A percentile compares a stretch with the other conserved stretches of the same genome.
Conservation (phyloP, 2,329 filamentous ascomycete genomes). For the Ophiocordyceps camponoti-saundersi region DNA sequence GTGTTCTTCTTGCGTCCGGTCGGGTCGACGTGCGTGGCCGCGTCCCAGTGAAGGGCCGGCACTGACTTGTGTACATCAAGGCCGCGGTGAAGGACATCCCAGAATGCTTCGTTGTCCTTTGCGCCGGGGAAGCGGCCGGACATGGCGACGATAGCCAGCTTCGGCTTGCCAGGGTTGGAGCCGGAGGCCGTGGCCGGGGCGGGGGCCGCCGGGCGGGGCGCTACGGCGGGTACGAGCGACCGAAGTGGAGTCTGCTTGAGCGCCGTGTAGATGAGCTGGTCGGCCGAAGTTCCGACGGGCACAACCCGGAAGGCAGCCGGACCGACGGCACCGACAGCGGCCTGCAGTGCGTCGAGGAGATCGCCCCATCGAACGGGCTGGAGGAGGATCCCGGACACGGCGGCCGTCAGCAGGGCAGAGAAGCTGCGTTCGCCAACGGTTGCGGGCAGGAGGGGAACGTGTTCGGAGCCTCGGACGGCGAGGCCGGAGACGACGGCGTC, state of each 20-base stretch:
- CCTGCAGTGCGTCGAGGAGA: not conserved
- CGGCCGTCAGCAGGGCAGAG: conserved; percentile 1
- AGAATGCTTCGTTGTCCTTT: conserved; percentile 41
- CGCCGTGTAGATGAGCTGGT: conserved; percentile 2
- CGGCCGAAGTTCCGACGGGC: conserved; percentile 1
- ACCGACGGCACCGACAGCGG: not conserved
- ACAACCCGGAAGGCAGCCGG: conserved; percentile 1
- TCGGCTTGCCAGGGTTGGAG: not conserved
- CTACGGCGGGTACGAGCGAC: conserved; percentile 18
- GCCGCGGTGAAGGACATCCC: conserved; percentile 47
- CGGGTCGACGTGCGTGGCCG: conserved; percentile 42
- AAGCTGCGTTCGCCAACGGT: not conserved
- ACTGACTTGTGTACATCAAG: conserved; percentile 44
- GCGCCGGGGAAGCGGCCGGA: conserved; percentile 47
- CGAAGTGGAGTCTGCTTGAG: conserved; percentile 2
- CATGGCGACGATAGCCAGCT: conserved; percentile 45
- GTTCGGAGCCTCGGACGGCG: not conserved
- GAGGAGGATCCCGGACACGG: conserved; percentile 1
- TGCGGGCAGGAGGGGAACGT: not conserved
- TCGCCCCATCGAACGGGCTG: conserved; percentile 2
- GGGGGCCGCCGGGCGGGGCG: not conserved
- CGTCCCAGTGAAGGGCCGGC: conserved; percentile 42
- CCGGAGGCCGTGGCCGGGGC: not conserved
- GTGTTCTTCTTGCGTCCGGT: conserved; percentile 48
- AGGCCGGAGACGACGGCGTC: not conserved